Conservation (phyloP, 352 stramenopile genomes). For the Globisporangium rhizosaccharum region DNA sequence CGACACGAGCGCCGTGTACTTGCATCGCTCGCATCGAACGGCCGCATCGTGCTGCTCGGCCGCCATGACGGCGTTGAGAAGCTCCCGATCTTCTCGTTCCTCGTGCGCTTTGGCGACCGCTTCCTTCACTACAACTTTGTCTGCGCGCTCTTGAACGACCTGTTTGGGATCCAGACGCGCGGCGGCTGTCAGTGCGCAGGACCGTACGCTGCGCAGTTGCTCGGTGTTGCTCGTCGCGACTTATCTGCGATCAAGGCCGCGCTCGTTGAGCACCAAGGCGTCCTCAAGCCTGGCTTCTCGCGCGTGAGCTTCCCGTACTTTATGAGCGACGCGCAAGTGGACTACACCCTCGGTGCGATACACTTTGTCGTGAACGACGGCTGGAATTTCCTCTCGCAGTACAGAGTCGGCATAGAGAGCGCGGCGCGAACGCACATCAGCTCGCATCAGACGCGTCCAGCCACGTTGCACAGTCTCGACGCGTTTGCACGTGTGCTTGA, state of each 20-base stretch:
- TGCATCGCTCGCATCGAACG: slow-evolving; percentile 35
- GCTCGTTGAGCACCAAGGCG: slow-evolving; percentile 87
- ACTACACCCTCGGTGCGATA: slow-evolving; percentile 92
- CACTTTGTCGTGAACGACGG: slow-evolving; percentile 91
- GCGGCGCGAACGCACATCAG: slow-evolving; percentile 89
- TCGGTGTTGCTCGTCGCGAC: slow-evolving; percentile 89
- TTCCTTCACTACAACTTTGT: slow-evolving; percentile 99
- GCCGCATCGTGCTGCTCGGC: slow-evolving; percentile 88
- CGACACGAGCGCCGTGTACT: slow-evolving; percentile 30
- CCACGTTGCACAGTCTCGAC: too few species aligned
- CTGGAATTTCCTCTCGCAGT: slow-evolving; percentile 92
- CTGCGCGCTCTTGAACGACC: slow-evolving; percentile 95
- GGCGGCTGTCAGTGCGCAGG: slow-evolving; percentile 83
- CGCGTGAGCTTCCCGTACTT: slow-evolving; percentile 92
- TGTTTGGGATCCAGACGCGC: slow-evolving; percentile 92
- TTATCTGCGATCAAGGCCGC: slow-evolving; percentile 94
- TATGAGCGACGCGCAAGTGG: slow-evolving; percentile 70
- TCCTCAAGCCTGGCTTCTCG: slow-evolving; percentile 93
- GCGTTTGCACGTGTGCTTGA: too few species aligned
- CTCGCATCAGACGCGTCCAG: slow-evolving; percentile 26
- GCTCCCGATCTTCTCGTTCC: slow-evolving; percentile 95
- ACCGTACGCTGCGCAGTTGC: slow-evolving; percentile 89
- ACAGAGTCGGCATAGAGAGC: slow-evolving; percentile 92
- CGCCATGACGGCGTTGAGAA: slow-evolving; percentile 32
- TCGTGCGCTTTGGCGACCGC: slow-evolving; percentile 79